Evolutionary conservation across 192 early-diverging fungal genomes (phyloP), one percentile per base, ranked within the genome.

Genomic region (Podila minutissima): DNA sequence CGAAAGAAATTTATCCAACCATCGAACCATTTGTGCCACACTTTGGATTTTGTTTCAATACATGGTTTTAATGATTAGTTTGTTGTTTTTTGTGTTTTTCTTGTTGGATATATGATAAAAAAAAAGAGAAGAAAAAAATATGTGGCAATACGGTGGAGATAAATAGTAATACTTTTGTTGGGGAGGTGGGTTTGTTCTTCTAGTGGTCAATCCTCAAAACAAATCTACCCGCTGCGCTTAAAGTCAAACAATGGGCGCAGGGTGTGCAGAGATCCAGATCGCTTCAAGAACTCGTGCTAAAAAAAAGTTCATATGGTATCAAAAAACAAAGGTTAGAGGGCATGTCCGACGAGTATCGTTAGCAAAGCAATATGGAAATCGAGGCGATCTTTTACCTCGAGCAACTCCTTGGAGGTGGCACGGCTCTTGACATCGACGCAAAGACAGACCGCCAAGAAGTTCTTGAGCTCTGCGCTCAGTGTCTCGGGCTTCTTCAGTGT

Each of bases 391-490:
- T 29, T 58, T 86, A 93, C 92, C 74, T 91, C 86, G 60, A 97
- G 71, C 60, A 97, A 85, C 78, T 96, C 94, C 38, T 84, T 88
- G 66, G 93, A 90, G 8, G 86, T 92, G 7, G 95, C 93, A 57
- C 97, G 88, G 69, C 90, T 93, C 82, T 91, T 89, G 37, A 94
- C 94, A 76, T 97, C 96, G 46, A 97, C 95, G 82, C 93, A 94
- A 62, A 98, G 85, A 62, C 94, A 92, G 37, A 92, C 91, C 2
- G 95, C 92, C 83, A 98, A 87, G 87, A 98, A 98, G 67, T 91
- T 91, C 85, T 92, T 92, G 83, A 97, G 94, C 59, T 91, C 91
- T 4, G 92, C 82, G 58, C 91, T 92, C 55, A 97, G 85, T 37
- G 84, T 89, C 67, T 95, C 95, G 15, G 97, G 96, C 66, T 93